Percentiles rank a stretch among this genome's conserved stretches.
Conservation (phyloP, 805 yeast genomes). For the Kuraishia hungarica region DNA sequence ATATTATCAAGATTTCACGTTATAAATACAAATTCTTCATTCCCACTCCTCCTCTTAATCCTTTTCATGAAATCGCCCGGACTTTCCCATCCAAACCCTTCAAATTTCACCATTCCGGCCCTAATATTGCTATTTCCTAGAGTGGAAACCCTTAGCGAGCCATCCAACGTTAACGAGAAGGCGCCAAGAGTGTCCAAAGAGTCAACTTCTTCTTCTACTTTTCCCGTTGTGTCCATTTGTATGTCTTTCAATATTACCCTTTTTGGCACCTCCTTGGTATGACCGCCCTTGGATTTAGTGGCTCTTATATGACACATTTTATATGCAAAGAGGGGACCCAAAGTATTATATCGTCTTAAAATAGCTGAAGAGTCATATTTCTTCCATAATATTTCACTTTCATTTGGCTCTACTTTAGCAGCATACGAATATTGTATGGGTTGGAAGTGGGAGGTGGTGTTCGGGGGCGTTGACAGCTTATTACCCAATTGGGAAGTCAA, state of each 20-base stretch:
- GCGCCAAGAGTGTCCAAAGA: neutral
- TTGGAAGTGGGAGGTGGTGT: too few relatives aligned
- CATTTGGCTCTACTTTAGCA: slow-evolving; percentile 36
- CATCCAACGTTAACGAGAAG: neutral
- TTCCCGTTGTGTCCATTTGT: neutral
- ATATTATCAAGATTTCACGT: neutral
- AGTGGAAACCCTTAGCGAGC: slow-evolving; percentile 15
- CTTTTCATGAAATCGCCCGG: slow-evolving; percentile 34
- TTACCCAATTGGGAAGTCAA: slow-evolving; percentile 1
- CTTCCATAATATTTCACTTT: slow-evolving; percentile 41
- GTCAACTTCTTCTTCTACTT: too few relatives aligned
- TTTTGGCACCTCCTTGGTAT: neutral
- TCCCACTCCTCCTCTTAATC: slow-evolving; percentile 39
- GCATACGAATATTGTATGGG: slow-evolving; percentile 43
- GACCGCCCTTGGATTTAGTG: neutral
- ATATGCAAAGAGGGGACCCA: slow-evolving; percentile 49
- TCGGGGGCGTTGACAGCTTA: too few relatives aligned
- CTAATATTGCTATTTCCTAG: slow-evolving; percentile 14
- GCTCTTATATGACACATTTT: slow-evolving; percentile 12
- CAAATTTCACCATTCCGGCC: slow-evolving; percentile 36
- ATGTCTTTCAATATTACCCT: slow-evolving; percentile 43
- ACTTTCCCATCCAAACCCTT: slow-evolving; percentile 41
- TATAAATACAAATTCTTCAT: slow-evolving; percentile 5
- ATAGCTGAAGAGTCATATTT: slow-evolving; percentile 27
- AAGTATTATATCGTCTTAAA: slow-evolving; percentile 33